A percentile compares a stretch with the other conserved stretches of the same genome.
phyloP scores from a whole-genome alignment of 441 rosid genomes.

The Adansonia gregorii region DNA sequence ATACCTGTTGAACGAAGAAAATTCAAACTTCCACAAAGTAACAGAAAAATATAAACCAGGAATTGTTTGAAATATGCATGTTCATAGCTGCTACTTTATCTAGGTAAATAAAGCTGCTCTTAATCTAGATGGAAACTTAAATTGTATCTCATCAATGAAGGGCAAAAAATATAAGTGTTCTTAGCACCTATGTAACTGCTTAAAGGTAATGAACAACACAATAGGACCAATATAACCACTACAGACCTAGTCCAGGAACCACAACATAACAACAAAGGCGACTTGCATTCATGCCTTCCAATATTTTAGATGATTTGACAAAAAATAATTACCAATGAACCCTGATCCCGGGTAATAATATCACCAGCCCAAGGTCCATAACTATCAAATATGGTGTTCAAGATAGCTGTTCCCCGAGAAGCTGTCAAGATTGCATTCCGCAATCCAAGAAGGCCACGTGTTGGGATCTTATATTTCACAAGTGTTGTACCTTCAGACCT shows the following conservation, averaged over 20 bases:
- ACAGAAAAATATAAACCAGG: neutral
- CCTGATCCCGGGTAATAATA: slow-evolving; percentile 79
- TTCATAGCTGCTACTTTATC: slow-evolving; percentile 3
- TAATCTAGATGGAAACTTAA: neutral
- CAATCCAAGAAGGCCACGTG: slow-evolving; percentile 98
- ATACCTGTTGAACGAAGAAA: slow-evolving; percentile 1
- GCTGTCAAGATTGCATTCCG: slow-evolving; percentile 97
- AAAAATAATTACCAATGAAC: slow-evolving; percentile 73
- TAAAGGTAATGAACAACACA: neutral
- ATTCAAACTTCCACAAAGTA: neutral
- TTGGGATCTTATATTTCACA: slow-evolving; percentile 84
- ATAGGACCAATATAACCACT: neutral
- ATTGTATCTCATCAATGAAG: slow-evolving; percentile 4
- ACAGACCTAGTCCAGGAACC: neutral
- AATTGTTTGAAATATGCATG: neutral
- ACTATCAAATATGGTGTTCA: slow-evolving; percentile 87
- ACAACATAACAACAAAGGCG: slow-evolving; percentile 19
- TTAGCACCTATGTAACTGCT: neutral
- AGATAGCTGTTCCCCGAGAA: slow-evolving; percentile 95
- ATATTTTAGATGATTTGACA: neutral
- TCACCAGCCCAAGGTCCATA: slow-evolving; percentile 97
- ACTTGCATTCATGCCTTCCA: neutral
- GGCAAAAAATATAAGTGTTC: neutral
- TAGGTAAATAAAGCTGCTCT: neutral
- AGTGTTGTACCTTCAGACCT: slow-evolving; percentile 87